These are phyloP conservation scores for Raddia guianensis DNA, from an alignment of 176 grass and related monocot species.

Conservation along the genomic window DNA sequence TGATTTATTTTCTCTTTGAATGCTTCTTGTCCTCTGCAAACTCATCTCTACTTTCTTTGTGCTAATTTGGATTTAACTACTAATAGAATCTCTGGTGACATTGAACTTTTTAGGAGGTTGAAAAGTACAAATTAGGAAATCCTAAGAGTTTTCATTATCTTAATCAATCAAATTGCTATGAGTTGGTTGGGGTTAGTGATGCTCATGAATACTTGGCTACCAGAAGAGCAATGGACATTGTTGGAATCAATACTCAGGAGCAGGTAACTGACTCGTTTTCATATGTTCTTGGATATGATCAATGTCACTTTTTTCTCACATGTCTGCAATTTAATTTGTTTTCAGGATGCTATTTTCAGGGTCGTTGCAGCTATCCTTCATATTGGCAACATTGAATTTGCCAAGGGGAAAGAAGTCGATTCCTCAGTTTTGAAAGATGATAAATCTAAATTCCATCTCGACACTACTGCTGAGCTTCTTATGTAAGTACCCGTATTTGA, in stretches of 20 bases:
- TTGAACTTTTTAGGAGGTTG: constrained; percentile 61
- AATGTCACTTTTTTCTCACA: constrained; percentile 37
- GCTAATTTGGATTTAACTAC: constrained; percentile 26
- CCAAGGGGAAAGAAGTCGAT: constrained; percentile 93
- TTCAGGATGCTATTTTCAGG: constrained; percentile 97
- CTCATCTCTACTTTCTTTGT: constrained; percentile 30
- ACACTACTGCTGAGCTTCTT: constrained; percentile 91
- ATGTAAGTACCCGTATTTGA: constrained; percentile 61
- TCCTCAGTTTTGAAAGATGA: constrained; percentile 95
- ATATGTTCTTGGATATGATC: constrained; percentile 32
- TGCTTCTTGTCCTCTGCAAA: constrained; percentile 35
- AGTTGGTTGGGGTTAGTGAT: constrained; percentile 93
- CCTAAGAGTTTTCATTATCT: constrained; percentile 93
- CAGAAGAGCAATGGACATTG: constrained; percentile 98
- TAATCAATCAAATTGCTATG: constrained; percentile 98
- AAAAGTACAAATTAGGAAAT: constrained; percentile 90
- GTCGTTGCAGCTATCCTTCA: constrained; percentile 99
- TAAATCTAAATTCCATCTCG: constrained; percentile 98
- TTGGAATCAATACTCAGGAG: constrained; percentile 91
- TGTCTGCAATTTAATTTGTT: constrained; percentile 53
- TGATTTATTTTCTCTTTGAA: constrained; percentile 33
- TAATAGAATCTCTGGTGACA: constrained; percentile 39
- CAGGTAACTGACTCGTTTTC: constrained; percentile 63
- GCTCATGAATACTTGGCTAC: constrained; percentile 94
- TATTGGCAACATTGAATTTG: constrained; percentile 94